Base-by-base conservation (phyloP, 768 basidiomycete species). In the Auriscalpium microsporum region DNA sequence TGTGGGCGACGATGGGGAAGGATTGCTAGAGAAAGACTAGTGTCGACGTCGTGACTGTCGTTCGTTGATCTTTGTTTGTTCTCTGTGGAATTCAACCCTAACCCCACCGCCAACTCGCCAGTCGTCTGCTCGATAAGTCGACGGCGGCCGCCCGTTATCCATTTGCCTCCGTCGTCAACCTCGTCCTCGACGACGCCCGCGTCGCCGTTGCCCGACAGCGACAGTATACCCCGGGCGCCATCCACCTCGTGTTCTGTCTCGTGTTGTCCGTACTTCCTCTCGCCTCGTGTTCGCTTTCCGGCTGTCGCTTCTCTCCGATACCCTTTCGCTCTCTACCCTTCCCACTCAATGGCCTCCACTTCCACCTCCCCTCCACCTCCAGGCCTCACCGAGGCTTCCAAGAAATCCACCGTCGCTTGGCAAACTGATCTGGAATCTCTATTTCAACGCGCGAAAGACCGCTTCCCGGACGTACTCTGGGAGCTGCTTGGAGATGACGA, bases 381-480 rank as follows among this genome's bases (percentile, higher is more conserved):
- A 2, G 75, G 76, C 7, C 73, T 86, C 21, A 77, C 80, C 54
- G 83, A 90, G 64, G 84, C 87, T 8, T 81, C 82, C 28, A 74
- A 75, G 58, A 73, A 77, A 55, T 90, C 90, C 1, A 90, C 87
- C 0, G 64, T 72, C 5, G 70, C 74, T 16, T 97, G 94, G 94
- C 86, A 90, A 63, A 67, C 69, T n/a, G 86, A 97, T 72, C 78
- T 97, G 4, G 78, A 82, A 55, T 64, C 75, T 7, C 79, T 97
- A 42, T 94, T 92, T 69, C 77, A 78, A 60, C 76, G 84, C 52
- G 87, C 93, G n/a, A 88, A 88, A 69, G 90, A 94, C 58, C 78
- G 91, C 55, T 98, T 94, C 65, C 87, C 90, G n/a, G 95, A 98
- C 72, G 93, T 98, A 50, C 83, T 91, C n/a, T 98, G 95, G 94